Base-by-base conservation (phyloP, 192 early-diverging fungal genomes). In the Rhizoclosmatium sp. region DNA sequence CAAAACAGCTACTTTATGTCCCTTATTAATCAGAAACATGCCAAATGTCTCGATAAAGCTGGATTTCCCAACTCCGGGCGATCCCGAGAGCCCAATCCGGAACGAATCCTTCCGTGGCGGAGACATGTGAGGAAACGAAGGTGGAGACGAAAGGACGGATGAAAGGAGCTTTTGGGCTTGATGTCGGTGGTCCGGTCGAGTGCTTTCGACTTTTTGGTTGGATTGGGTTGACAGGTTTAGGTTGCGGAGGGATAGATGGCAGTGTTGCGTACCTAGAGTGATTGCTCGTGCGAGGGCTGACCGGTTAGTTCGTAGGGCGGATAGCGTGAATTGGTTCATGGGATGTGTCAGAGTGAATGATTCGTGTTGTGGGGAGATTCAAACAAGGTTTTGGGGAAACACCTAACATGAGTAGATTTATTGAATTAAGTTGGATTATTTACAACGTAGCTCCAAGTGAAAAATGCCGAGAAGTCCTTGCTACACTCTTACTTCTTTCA, bases 41-140 rank as follows among this genome's bases (percentile, higher is more conserved):
- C 94, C 94, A 80, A 95, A 93, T 3, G 90, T 79, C 71, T 95
- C 94, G 78, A 95, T 94, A 73, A 95, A 95, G 51, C 92, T 92
- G n/a, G 92, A 93, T 78, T 95, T 95, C 2, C 93, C 94, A 9
- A 95, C 94, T 1, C 94, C 94, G 0, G 94, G 94, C 16, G 91
- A 85, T 44, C 85, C 85, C 2, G 91, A 92, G 39, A 95, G 85
- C 5, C 93, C 94, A 51, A 95, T 94, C 58, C 94, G 87, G 76
- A 93, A 92, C 12, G 91, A 89, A 44, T 84, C 74, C 66, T 66
- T 23, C 71, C 54, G 66, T 69, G 47, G 61, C 19, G 54, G 4
- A 10, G 31, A 31, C 31, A 4, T 21, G 16, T 40, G 19, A 40
- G 21, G 45, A n/a, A 10, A 51, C 67, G 51, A 54, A n/a, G n/a